phyloP scores from a whole-genome alignment of 2,329 filamentous ascomycete species.

The Neopestalotiopsis rosae region DNA sequence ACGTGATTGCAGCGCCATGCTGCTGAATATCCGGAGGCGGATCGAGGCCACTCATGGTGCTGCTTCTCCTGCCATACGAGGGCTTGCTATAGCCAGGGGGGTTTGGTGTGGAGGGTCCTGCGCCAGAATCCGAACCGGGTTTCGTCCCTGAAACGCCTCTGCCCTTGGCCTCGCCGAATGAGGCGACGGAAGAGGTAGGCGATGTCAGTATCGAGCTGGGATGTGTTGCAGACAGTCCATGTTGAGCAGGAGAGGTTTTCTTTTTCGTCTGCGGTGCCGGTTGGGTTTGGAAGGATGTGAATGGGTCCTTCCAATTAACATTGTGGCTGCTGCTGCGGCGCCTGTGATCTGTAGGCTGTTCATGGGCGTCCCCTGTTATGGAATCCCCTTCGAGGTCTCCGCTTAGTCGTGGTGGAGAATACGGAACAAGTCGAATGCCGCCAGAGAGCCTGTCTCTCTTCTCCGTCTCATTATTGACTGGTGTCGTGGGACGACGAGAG shows the following conservation, averaged over 20 bases:
- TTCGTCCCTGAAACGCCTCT: conserved; percentile 53
- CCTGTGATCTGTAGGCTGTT: conserved; percentile 21
- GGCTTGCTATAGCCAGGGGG: conserved; percentile 42
- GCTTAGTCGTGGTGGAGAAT: conserved; percentile 46
- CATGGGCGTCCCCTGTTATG: conserved; percentile 26
- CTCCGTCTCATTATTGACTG: conserved; percentile 46
- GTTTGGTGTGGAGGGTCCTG: conserved; percentile 39
- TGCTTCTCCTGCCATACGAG: conserved; percentile 44
- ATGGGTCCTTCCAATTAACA: conserved; percentile 23
- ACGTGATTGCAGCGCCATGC: conserved; percentile 29
- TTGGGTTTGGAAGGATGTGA: conserved; percentile 23
- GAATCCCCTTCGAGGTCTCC: conserved; percentile 20
- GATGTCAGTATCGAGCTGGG: conserved; percentile 41
- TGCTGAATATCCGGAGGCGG: conserved; percentile 33
- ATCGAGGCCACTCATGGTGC: conserved; percentile 45
- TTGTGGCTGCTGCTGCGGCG: conserved; percentile 24
- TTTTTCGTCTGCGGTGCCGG: conserved; percentile 19
- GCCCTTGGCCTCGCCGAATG: conserved; percentile 43
- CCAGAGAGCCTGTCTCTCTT: conserved; percentile 44
- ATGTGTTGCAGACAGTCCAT: conserved; percentile 30
- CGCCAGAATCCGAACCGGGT: conserved; percentile 40
- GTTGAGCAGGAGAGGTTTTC: conserved; percentile 29
- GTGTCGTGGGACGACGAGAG: conserved; percentile 35
- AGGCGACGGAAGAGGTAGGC: conserved; percentile 35
- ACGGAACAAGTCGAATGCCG: conserved; percentile 53